phyloP scores from a whole-genome alignment of 108 stramenopile species.

The Schizochytrium sp. region DNA sequence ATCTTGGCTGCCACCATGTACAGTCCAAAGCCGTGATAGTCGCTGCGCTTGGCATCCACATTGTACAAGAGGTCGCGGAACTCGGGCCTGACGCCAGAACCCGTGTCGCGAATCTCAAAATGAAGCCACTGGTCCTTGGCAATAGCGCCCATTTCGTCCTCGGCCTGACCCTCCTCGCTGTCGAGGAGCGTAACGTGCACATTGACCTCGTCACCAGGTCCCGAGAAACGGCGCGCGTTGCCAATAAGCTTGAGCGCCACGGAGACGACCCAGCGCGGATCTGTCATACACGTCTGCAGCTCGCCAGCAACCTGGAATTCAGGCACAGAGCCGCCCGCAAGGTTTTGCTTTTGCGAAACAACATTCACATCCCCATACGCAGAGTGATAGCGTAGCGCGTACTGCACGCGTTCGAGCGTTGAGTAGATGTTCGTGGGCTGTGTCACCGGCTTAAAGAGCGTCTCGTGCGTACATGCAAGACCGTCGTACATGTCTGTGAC shows the following conservation, averaged over 20 bases:
- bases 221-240: neutral
- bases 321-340: neutral
- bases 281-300: neutral
- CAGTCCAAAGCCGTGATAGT: neutral
- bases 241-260: neutral
- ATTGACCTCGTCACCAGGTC: neutral
- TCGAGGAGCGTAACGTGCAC: neutral
- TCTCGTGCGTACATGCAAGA: neutral
- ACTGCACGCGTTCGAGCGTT: neutral
- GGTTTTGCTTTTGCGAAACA: neutral
- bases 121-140: neutral
- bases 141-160: neutral
- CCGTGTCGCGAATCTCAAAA: slow-evolving; percentile 40
- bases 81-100: slow-evolving; percentile 40
- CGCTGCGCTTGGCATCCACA: slow-evolving; percentile 41
- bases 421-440: neutral
- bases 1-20: neutral
- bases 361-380: neutral
- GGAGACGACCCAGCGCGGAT: neutral
- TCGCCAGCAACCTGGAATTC: neutral
- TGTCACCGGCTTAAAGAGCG: neutral
- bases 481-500: slow-evolving; percentile 2
- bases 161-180: too few species aligned
- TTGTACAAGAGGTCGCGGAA: slow-evolving; percentile 38
- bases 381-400: neutral